Base-by-base conservation (phyloP, 108 stramenopile species). In the Cylindrotheca fusiformis region DNA sequence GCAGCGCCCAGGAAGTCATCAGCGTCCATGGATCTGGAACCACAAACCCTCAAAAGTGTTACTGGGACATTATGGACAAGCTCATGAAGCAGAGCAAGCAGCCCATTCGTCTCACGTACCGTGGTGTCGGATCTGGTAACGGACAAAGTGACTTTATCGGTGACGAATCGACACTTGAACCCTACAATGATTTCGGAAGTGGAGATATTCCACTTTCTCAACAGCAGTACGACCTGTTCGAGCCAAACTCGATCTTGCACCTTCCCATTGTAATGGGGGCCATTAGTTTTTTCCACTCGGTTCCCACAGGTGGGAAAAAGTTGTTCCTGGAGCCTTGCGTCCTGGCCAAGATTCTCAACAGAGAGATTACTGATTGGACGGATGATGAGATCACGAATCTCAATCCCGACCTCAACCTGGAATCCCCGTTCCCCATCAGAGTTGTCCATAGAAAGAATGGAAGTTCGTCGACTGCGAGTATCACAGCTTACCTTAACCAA, bases 21-120 rank as follows among this genome's bases (percentile, higher is more conserved):
- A 58, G 44, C 27, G 20, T 95, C 27, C 84, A 92, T 45, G 94
- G 94, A 33, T 75, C 72, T 30, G 94, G 94, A 14, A 95, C 94
- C 12, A 95, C 94, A 19, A 95, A 95, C 59, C 94, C 94, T 23
- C 83, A 82, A 50, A 87, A 85, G 56, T 95, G 87, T 71, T 85
- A 78, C 54, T 92, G 89, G 88, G 67, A 82, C 44, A 78, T 92
- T 30, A 84, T 95, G 74, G 75, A 80, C 44, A 75, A 80, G 44
- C 62, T 87, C 56, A 41, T 24, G 36, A 19, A 48, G 46, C 85
- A 77, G 26, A 63, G 82, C 59, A 86, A 85, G 54, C 36, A 72
- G 20, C 85, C 87, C 50, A 58, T 76, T 22, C 78, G 75, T 10
- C 70, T 91, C 64, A 86, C 94, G 19, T 95, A 95, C 77, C 89